Evolutionary conservation across 1,284 basidiomycete species (phyloP), one percentile per base, ranked within the genome.

Genomic region (Pascua guehoae): DNA sequence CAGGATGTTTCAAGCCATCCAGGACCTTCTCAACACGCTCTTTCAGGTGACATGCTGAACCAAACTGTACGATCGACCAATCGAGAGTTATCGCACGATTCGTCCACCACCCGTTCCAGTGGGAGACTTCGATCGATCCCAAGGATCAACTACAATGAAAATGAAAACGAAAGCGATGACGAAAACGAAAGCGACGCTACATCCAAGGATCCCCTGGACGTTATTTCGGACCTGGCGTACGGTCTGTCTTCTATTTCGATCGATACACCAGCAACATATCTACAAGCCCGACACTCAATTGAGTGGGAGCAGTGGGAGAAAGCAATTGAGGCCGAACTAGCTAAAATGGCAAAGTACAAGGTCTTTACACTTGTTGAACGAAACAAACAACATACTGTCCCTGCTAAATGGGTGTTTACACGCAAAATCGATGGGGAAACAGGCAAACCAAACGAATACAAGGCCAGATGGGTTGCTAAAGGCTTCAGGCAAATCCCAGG

Each of bases 341-440:
- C 45, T 12, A 62, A 60, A 43, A 65, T 67, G 65, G 45, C 56
- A 11, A 53, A 63, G n/a, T 61, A 64, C 40, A 46, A 58, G 4
- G 62, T 67, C 15, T 67, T 53, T 51, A 41, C 51, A 36, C 45
- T 57, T 7, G 24, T 58, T 9, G 16, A 49, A 2, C 42, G 47
- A n/a, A 8, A 38, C 15, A 32, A 48, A 12, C 18, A 47, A 12
- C 51, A 48, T 12, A 40, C 32, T 12, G n/a, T 60, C 10, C 16
- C 12, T 24, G 54, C 55, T 15, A 36, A 39, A 51, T 58, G 58
- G 58, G 54, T 61, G 2, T 58, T 54, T 43, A 58, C 61, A 7
- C 40, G 54, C 15, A 66, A 66, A 40, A 53, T 58, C 18, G 40
- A 61, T 57, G 62, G 58, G 12, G 42, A n/a, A 9, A 58, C 60